Percentiles rank a stretch among this genome's conserved stretches.
Conservation (phyloP, 495 filamentous ascomycete species). For the Physcia stellaris region DNA sequence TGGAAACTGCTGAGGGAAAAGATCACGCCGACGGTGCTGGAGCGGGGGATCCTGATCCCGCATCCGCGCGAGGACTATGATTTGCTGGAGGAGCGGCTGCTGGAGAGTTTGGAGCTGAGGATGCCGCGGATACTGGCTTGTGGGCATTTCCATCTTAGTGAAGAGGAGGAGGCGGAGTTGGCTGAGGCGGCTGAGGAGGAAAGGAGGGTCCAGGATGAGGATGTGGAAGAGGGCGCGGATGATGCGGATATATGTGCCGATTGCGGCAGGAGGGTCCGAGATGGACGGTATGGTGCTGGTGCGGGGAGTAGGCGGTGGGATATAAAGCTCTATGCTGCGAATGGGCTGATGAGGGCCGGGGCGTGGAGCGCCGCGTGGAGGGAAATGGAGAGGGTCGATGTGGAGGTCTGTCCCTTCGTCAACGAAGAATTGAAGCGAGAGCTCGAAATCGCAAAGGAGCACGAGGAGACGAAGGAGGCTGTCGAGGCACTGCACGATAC, state of each 20-base stretch:
- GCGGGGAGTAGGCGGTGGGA: slow-evolving; percentile 51
- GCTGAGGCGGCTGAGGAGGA: slow-evolving; percentile 14
- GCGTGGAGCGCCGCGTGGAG: slow-evolving; percentile 91
- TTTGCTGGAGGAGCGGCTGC: slow-evolving; percentile 77
- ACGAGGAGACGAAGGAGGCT: slow-evolving; percentile 24
- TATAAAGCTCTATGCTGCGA: slow-evolving; percentile 81
- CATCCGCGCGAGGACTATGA: slow-evolving; percentile 89
- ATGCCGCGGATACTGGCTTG: slow-evolving; percentile 60
- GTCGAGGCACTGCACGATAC: too few relatives aligned
- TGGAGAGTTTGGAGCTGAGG: slow-evolving; percentile 74
- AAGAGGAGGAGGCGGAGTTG: slow-evolving; percentile 27
- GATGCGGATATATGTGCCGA: slow-evolving; percentile 30
- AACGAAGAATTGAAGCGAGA: slow-evolving; percentile 37
- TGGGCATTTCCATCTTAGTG: slow-evolving; percentile 48
- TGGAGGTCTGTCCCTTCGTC: slow-evolving; percentile 69
- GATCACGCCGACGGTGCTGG: slow-evolving; percentile 60
- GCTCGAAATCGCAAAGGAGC: slow-evolving; percentile 28
- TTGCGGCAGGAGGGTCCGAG: slow-evolving; percentile 17
- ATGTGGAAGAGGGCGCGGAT: slow-evolving; percentile 27
- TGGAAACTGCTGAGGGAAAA: slow-evolving; percentile 68
- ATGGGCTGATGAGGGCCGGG: slow-evolving; percentile 80
- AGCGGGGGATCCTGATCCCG: slow-evolving; percentile 72
- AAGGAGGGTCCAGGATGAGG: too few relatives aligned
- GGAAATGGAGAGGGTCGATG: slow-evolving; percentile 95
- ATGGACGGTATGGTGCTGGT: slow-evolving; percentile 15